phyloP scores from a whole-genome alignment of 257 asterid genomes.

The Ballota nigra region DNA sequence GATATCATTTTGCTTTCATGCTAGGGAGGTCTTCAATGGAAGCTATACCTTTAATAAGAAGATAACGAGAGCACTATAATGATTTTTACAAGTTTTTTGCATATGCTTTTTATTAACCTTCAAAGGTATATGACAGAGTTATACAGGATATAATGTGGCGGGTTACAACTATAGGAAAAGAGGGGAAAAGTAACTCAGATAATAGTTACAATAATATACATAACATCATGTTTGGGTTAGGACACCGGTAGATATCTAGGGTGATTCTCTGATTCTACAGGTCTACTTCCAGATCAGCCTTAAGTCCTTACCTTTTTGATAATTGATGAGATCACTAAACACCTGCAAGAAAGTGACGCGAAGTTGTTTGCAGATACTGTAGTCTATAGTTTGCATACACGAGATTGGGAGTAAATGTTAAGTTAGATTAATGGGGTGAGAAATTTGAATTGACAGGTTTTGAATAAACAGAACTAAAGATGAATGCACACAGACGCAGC shows the following conservation, averaged over 20 bases:
- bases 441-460: background rate
- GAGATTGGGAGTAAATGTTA: background rate
- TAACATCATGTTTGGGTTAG: background rate
- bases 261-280: background rate
- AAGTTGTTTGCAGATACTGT: background rate
- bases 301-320: background rate
- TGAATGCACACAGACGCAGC: background rate
- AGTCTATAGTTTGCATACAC: background rate
- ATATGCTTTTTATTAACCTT: background rate
- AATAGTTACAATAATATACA: background rate
- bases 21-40: background rate
- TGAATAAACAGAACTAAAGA: background rate
- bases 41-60: background rate
- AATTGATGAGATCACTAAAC: background rate
- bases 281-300: background rate
- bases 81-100: background rate
- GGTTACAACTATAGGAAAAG: background rate
- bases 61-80: background rate
- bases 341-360: background rate
- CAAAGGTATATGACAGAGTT: background rate
- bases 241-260: background rate
- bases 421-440: background rate
- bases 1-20: background rate
- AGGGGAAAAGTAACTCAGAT: background rate
- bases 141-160: background rate